Evolutionary conservation across 164 flowering plant species (phyloP), one percentile per base, ranked within the genome.

Genomic region (Sedum album): DNA sequence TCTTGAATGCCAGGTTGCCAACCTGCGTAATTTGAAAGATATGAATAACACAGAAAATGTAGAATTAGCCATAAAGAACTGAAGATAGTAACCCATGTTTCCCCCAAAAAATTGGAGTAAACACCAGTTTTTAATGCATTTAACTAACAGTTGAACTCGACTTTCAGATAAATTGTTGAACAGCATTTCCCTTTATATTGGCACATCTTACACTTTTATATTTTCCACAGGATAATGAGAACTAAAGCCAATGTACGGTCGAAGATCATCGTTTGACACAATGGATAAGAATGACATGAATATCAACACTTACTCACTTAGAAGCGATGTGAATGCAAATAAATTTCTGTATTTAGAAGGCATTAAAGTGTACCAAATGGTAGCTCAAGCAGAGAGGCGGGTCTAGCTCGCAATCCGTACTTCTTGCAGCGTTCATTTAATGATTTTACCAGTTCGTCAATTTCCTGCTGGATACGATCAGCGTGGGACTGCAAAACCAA

Each of bases 351-450:
- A 26, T 5, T 26, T 14, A 11, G 33, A 14, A 31, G 35, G 44
- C 38, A 65, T 23, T 14, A 49, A 33, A 30, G 60, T 60, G 30
- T 87, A 93, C 98, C 98, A 75, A 88, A 89, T 21, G 98, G 98
- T 78, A 93, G 94, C 83, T 91, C 98, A 35, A 83, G 77, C 60
- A 91, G 76, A 44, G 89, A 74, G 66, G 83, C 83, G 67, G 98
- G 93, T 73, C 89, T 93, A 23, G 76, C 79, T 62, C 83, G 89
- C 67, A 93, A 80, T 62, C 95, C 98, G 77, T 91, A 89, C 55
- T 79, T 86, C 80, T 93, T 93, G 88, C 94, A 93, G 28, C 97
- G 97, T 26, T 91, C 96, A 80, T 86, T 93, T 65, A 93, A 71
- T 73, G 75, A 49, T 83, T 87, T 91, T 71, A 88, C 85, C 39